phyloP scores from a whole-genome alignment of 2,329 filamentous ascomycete genomes.

The Venturia carpophila region DNA sequence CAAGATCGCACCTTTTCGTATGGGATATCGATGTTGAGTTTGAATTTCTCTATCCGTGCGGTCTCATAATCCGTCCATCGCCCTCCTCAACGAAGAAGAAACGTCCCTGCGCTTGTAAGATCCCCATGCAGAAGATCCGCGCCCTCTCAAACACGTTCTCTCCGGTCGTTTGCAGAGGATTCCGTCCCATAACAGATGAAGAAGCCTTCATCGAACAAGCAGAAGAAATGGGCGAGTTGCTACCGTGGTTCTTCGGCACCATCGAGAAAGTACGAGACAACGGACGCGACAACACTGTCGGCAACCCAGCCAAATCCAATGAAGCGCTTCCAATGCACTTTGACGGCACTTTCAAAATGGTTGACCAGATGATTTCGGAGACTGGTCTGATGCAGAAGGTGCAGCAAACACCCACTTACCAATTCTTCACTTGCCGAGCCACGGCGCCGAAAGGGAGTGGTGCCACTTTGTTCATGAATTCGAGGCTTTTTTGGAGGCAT shows the following conservation, averaged over 20 bases:
- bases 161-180: background rate
- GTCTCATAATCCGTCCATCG: constrained; percentile 18
- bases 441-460: constrained; percentile 44
- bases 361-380: constrained; percentile 33
- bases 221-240: background rate
- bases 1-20: constrained; percentile 20
- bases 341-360: constrained; percentile 50
- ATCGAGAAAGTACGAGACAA: background rate
- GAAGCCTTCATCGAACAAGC: background rate
- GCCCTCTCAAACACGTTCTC: constrained; percentile 1
- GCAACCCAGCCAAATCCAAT: constrained; percentile 19
- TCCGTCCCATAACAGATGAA: background rate
- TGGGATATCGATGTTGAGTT: constrained; percentile 20
- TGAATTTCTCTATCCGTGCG: constrained; percentile 21
- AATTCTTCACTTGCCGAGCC: constrained; percentile 44
- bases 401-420: constrained; percentile 34
- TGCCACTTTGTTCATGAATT: constrained; percentile 48
- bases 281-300: background rate
- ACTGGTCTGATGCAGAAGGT: constrained; percentile 38
- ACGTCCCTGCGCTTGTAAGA: background rate
- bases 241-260: constrained; percentile 3
- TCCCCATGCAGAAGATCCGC: background rate
- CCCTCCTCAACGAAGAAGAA: background rate
- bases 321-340: constrained; percentile 53
- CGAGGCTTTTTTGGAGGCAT: constrained; percentile 43